Conservation (phyloP, 2,329 filamentous ascomycete species). For the Trichophaea hybrida region DNA sequence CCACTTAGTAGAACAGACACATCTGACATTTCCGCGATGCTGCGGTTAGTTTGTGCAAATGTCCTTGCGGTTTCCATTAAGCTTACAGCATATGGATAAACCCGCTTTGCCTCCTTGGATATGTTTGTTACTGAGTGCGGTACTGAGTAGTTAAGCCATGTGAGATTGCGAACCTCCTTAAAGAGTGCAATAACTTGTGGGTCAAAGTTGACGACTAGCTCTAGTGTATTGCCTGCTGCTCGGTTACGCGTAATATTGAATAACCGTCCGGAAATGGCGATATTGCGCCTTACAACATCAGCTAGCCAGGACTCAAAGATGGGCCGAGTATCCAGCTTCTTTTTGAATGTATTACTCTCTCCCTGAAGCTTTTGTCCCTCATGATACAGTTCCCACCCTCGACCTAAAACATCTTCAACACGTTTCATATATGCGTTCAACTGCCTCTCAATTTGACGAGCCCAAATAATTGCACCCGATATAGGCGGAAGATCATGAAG, state of each 20-base stretch:
- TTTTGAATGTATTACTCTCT: constrained; percentile 85
- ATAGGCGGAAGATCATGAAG: constrained; percentile 89
- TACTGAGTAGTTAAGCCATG: constrained; percentile 88
- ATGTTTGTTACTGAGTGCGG: constrained; percentile 90
- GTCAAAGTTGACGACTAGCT: constrained; percentile 91
- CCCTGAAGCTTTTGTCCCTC: constrained; percentile 88
- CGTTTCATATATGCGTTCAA: constrained; percentile 96
- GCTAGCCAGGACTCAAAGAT: constrained; percentile 94
- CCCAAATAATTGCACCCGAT: constrained; percentile 94
- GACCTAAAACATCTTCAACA: constrained; percentile 92
- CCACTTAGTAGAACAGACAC: constrained; percentile 78
- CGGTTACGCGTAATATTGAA: constrained; percentile 82
- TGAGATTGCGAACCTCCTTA: constrained; percentile 92
- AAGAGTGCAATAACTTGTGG: constrained; percentile 93
- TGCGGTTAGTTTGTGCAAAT: constrained; percentile 71
- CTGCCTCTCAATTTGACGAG: constrained; percentile 89
- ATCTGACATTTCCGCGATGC: constrained; percentile 72
- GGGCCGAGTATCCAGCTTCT: constrained; percentile 84
- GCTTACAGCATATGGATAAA: constrained; percentile 95
- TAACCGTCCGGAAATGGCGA: constrained; percentile 80
- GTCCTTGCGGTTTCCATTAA: constrained; percentile 98
- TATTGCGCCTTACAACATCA: constrained; percentile 74
- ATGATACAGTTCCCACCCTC: constrained; percentile 84
- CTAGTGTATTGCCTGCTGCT: constrained; percentile 75
- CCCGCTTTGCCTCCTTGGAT: constrained; percentile 95